Evolutionary conservation across 352 stramenopile species (phyloP), one percentile per base, ranked within the genome.

Genomic region (Peronospora farinosa): DNA sequence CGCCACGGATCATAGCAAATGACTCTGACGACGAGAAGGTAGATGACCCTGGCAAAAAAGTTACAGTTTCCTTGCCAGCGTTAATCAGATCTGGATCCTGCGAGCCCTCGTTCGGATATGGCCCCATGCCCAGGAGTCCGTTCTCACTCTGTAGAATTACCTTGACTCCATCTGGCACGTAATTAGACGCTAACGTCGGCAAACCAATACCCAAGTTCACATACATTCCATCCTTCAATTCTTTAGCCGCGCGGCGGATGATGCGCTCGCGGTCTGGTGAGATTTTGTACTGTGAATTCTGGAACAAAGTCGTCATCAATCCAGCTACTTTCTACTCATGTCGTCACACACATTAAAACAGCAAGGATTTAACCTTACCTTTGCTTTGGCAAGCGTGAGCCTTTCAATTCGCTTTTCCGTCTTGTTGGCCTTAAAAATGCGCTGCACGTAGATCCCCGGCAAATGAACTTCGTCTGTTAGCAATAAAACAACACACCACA

Each of bases 71-170:
- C 64, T 98, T 98, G 46, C 95, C 94, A 13, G 95, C 95, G 67
- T 98, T 98, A 67, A 98, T 98, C 35, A 98, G 77, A 56, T 98
- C 95, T 7, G 92, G 62, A 67, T 98, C 92, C 40, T 92, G 74
- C 39, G 93, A 60, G 51, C 90, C 88, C 28, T 87, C 73, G 40
- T 84, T 84, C 19, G 83, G 87, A 74, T 97, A 96, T 38, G 94
- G 93, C 15, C 84, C 85, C 67, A 98, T 95, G 40, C 94, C 95
- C 45, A 98, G 69, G 7, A 98, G 67, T 21, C 95, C 95, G 65
- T 98, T 98, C 58, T 98, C 95, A 40, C 84, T 96, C 55, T 98
- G 95, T 32, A 98, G 71, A 60, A 96, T 85, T 47, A 98, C 96
- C 35, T 95, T 86, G 40, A 98, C 85, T 59, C 86, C 88, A 17